Base-by-base conservation (phyloP, 1,284 basidiomycete species). In the Leucoagaricus sp. region DNA sequence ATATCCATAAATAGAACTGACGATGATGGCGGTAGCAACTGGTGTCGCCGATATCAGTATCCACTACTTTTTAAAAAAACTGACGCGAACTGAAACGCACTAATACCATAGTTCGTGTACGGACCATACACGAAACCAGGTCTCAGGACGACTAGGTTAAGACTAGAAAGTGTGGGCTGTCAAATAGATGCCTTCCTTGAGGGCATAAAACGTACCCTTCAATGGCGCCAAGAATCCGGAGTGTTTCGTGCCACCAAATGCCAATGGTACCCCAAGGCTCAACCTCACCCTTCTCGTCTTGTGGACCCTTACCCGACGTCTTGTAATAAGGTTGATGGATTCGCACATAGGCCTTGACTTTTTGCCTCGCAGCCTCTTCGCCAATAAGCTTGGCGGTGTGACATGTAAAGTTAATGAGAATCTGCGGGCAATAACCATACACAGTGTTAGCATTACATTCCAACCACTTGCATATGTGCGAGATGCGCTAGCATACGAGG, bases 211-310 rank as follows among this genome's bases (percentile, higher is more conserved):
- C 83, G 57, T 67, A 91, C 87, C 84, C 81, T 60, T 83, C 74
- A 44, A 94, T 86, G n/a, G 82, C 81, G 36, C 86, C 91, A 59
- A 95, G 68, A 63, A 84, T 85, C 31, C 93, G 82, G 40, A 93
- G 72, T 1, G 88, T 84, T 75, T 95, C 93, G 65, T 95, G 93
- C 92, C 93, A 95, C 93, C 93, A 96, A 21, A 79, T 83, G 10
- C 93, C 93, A 53, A 87, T 75, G 4, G 85, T 80, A 29, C 86
- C 88, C 48, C 82, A 76, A 0, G 93, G 93, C 65, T 88, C 88
- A 34, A 88, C 73, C 58, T 89, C 86, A 58, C 90, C 86, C 66
- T 85, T 87, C 75, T 94, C 93, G 47, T 82, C 75, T 60, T 89
- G 83, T 12, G 78, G 64, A 25, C 81, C 77, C 70, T 89, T 91